Conservation (phyloP, 2,329 filamentous ascomycete species). For the Trichoderma sp. region DNA sequence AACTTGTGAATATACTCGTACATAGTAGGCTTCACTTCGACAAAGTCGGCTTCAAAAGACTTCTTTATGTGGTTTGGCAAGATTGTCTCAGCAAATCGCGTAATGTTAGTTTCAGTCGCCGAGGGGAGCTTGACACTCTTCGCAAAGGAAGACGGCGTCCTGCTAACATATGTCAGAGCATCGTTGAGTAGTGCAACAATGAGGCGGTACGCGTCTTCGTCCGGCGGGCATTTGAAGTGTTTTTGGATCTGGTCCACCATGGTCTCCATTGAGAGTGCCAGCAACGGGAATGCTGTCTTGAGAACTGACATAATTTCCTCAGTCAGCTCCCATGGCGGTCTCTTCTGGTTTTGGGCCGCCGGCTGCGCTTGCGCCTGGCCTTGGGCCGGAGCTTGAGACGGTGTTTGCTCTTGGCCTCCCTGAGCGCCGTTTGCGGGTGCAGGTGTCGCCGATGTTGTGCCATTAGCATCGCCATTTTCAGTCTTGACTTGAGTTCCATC, state of each 20-base stretch:
- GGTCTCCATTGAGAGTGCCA: conserved; percentile 97
- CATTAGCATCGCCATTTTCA: conserved; percentile 44
- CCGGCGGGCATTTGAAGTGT: conserved; percentile 97
- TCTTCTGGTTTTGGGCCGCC: conserved; percentile 52
- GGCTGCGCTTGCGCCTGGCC: conserved; percentile 30
- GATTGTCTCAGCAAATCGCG: conserved; percentile 93
- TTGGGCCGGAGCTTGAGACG: conserved; percentile 17
- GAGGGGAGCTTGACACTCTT: conserved; percentile 87
- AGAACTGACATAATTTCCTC: conserved; percentile 94
- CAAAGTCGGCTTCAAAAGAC: conserved; percentile 97
- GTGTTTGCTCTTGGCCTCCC: conserved; percentile 18
- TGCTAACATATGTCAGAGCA: conserved; percentile 86
- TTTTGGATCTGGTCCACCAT: conserved; percentile 99
- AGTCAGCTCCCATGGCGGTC: conserved; percentile 93
- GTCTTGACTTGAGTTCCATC: conserved; percentile 46
- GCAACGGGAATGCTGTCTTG: conserved; percentile 93
- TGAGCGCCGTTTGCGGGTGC: conserved; percentile 33
- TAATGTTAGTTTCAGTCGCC: conserved; percentile 95
- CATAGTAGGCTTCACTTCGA: conserved; percentile 93
- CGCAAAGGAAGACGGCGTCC: conserved; percentile 82
- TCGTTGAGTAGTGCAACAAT: conserved; percentile 98
- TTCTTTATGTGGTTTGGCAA: conserved; percentile 92
- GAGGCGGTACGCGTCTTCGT: conserved; percentile 95
- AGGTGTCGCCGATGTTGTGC: conserved; percentile 32
- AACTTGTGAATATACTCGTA: conserved; percentile 98